Conservation (phyloP, 2,329 filamentous ascomycete species). For the Cytospora leucostoma region DNA sequence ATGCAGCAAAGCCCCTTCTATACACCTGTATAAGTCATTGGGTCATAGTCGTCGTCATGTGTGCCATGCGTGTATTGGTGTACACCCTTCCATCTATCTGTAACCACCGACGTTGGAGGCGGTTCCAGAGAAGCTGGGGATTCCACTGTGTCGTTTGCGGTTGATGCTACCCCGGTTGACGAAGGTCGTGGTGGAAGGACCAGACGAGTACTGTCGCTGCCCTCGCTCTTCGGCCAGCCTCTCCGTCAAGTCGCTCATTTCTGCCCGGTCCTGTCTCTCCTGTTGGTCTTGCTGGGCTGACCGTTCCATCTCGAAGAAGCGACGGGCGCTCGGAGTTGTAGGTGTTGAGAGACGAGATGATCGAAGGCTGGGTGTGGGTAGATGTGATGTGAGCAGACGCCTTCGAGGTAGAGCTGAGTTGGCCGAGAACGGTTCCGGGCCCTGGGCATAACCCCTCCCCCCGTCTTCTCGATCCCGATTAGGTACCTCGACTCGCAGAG, state of each 20-base stretch:
- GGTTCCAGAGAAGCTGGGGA: conserved; percentile 42
- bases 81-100: conserved; percentile 40
- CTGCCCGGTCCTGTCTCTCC: conserved; percentile 29
- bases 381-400: conserved; percentile 51
- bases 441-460: conserved; percentile 18
- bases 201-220: conserved; percentile 49
- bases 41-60: conserved; percentile 6
- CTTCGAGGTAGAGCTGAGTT: conserved; percentile 55
- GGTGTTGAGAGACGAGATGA: conserved; percentile 46
- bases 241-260: conserved; percentile 40
- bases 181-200: conserved; percentile 40
- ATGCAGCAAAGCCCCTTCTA: conserved; percentile 20
- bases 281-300: conserved; percentile 41
- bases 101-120: conserved; percentile 46
- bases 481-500: conserved; percentile 43
- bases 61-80: conserved; percentile 5
- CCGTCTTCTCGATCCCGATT: conserved; percentile 19
- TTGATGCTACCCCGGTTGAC: conserved; percentile 50
- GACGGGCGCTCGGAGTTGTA: conserved; percentile 43
- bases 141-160: conserved; percentile 46
- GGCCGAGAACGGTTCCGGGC: conserved; percentile 40
- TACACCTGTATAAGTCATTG: conserved; percentile 8
- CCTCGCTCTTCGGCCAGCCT: conserved; percentile 44
- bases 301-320: conserved; percentile 49
- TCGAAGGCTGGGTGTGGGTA: conserved; percentile 35